These are phyloP conservation scores for Inonotus obliquus DNA, from an alignment of 1,284 basidiomycete species.

Conservation along the genomic window DNA sequence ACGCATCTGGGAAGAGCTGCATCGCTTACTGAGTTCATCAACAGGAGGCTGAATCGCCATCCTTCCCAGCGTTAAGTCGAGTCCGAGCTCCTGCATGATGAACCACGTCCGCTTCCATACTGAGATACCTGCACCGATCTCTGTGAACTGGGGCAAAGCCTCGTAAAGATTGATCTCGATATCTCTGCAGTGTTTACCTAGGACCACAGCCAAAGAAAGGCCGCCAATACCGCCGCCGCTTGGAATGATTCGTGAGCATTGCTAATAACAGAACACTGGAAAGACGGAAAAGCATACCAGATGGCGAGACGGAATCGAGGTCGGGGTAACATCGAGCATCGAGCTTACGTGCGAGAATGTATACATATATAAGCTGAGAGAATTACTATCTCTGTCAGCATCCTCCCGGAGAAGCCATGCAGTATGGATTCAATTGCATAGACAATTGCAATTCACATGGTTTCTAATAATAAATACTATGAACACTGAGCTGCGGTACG, in stretches of 20 bases:
- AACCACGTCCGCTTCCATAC: constrained; percentile 38
- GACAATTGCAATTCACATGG: not conserved
- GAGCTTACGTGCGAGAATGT: no score
- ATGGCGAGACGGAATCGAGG: constrained; percentile 9
- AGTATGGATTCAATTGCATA: not conserved
- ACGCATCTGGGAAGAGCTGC: constrained; percentile 12
- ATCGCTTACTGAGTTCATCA: constrained; percentile 15
- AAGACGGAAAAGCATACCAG: constrained; percentile 1
- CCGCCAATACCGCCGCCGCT: constrained; percentile 38
- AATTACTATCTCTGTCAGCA: no score
- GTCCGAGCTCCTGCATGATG: constrained; percentile 31
- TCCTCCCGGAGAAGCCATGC: no score
- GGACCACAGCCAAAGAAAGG: constrained; percentile 32
- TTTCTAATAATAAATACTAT: not conserved
- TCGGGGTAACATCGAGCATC: not conserved
- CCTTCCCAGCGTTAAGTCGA: constrained; percentile 29
- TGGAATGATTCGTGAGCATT: not conserved
- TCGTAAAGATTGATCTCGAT: constrained; percentile 35
- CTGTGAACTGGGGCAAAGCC: constrained; percentile 30
- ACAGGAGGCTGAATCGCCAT: constrained; percentile 23
- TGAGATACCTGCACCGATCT: constrained; percentile 33
- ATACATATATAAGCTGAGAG: no score
- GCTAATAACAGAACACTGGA: not conserved
- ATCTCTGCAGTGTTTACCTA: constrained; percentile 26
- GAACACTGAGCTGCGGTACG: no score